A percentile compares a stretch with the other conserved stretches of the same genome.
Conservation (phyloP, 2,329 filamentous ascomycete species). For the Acrocalymma vagum region DNA sequence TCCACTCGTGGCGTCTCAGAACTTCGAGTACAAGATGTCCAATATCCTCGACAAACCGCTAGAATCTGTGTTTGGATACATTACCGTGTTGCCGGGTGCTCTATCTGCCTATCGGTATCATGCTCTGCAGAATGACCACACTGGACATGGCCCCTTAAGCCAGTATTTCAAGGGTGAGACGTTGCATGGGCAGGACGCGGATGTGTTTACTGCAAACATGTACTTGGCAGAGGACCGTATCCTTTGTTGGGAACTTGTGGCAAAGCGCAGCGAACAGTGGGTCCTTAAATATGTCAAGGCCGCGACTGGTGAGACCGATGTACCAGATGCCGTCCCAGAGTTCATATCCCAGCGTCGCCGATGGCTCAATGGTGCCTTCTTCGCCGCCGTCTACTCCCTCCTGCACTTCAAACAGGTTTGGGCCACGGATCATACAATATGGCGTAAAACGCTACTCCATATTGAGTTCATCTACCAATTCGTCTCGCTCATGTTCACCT, state of each 20-base stretch:
- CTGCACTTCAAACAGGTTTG: conserved; percentile 95
- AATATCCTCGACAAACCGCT: conserved; percentile 98
- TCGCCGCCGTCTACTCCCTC: conserved; percentile 96
- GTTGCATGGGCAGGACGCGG: conserved; percentile 91
- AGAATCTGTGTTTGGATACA: conserved; percentile 97
- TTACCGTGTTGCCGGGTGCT: conserved; percentile 94
- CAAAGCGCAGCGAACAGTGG: conserved; percentile 94
- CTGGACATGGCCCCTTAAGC: conserved; percentile 91
- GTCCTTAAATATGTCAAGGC: conserved; percentile 97
- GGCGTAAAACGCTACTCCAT: conserved; percentile 89
- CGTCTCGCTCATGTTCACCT: conserved; percentile 91
- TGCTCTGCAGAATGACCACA: conserved; percentile 94
- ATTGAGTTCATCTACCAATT: conserved; percentile 97
- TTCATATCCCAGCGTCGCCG: conserved; percentile 96
- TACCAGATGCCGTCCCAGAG: conserved; percentile 94
- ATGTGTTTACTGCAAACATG: conserved; percentile 98
- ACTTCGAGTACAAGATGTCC: conserved; percentile 99
- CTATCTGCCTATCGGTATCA: conserved; percentile 96
- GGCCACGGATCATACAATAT: conserved; percentile 88
- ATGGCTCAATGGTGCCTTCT: conserved; percentile 99
- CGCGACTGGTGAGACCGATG: conserved; percentile 96
- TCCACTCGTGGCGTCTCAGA: conserved; percentile 93
- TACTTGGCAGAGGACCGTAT: conserved; percentile 91
- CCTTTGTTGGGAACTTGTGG: conserved; percentile 92
- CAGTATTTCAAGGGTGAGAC: conserved; percentile 99